These are phyloP conservation scores for Loxodes magnus DNA, from an alignment of 73 alveolate genomes.

Conservation along the genomic window DNA sequence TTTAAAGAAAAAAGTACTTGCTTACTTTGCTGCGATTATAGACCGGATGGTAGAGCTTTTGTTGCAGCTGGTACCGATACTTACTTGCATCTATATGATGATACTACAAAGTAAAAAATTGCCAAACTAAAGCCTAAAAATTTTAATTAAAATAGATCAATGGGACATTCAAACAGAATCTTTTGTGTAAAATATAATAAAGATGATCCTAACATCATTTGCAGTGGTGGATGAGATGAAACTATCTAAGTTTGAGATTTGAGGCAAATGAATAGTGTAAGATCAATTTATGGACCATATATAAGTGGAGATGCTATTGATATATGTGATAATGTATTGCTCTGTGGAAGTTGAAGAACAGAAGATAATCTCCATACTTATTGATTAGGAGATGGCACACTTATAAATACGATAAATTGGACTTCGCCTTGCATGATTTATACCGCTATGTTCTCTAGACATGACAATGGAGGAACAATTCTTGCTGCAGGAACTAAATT, in stretches of 20 bases:
- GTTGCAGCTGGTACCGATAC: slow-evolving; percentile 45
- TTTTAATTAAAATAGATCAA: slow-evolving; percentile 35
- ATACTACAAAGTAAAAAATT: slow-evolving; percentile 27
- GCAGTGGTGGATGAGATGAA: slow-evolving; percentile 78
- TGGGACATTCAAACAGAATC: slow-evolving; percentile 67
- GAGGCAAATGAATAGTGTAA: slow-evolving; percentile 26
- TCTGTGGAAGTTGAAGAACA: slow-evolving; percentile 44
- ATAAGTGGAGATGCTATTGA: slow-evolving; percentile 66
- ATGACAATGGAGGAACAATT: slow-evolving; percentile 45
- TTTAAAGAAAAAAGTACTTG: slow-evolving; percentile 76
- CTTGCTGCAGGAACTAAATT: slow-evolving; percentile 77
- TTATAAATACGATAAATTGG: slow-evolving; percentile 56
- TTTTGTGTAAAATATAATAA: slow-evolving; percentile 48
- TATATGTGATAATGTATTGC: slow-evolving; percentile 26
- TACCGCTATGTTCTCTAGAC: slow-evolving; percentile 56
- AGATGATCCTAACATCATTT: slow-evolving; percentile 30
- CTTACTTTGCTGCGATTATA: slow-evolving; percentile 84
- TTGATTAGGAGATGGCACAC: slow-evolving; percentile 48
- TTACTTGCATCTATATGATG: slow-evolving; percentile 35
- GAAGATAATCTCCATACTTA: slow-evolving; percentile 35
- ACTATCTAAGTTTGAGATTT: slow-evolving; percentile 47
- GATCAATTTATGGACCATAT: slow-evolving; percentile 52
- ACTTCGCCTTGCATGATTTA: slow-evolving; percentile 66
- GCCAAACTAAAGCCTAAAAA: slow-evolving; percentile 30
- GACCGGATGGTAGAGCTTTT: slow-evolving; percentile 70